A percentile compares a stretch with the other conserved stretches of the same genome.
phyloP scores from a whole-genome alignment of 176 grass and related monocot species.

The Avena eriantha region DNA sequence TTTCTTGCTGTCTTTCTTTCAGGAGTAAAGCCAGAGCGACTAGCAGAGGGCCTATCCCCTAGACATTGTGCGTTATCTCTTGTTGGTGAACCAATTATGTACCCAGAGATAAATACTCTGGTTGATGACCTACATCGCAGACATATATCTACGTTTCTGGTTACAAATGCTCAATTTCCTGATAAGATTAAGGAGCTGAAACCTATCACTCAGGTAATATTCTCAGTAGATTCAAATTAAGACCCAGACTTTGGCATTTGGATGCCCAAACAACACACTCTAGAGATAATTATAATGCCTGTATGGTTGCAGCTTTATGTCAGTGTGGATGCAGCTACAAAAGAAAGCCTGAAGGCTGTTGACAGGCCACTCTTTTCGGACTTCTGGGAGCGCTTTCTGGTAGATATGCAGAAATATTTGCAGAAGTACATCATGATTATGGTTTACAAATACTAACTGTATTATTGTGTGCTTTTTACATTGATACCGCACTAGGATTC shows the following conservation, averaged over 20 bases:
- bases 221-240: constrained; percentile 5
- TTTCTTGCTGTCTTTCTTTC: constrained; percentile 29
- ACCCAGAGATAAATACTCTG: constrained; percentile 95
- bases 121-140: constrained; percentile 84
- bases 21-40: constrained; percentile 82
- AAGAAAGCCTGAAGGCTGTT: constrained; percentile 95
- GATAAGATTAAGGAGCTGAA: constrained; percentile 81
- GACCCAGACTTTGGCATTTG: not conserved
- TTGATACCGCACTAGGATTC: constrained; percentile 63
- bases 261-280: constrained; percentile 17
- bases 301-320: constrained; percentile 79
- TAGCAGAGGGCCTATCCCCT: constrained; percentile 82
- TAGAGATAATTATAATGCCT: constrained; percentile 29
- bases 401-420: constrained; percentile 49
- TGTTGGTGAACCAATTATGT: constrained; percentile 99
- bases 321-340: constrained; percentile 95
- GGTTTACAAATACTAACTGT: constrained; percentile 44
- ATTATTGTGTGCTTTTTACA: constrained; percentile 11
- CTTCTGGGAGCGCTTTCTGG: constrained; percentile 98
- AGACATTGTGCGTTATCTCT: constrained; percentile 97
- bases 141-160: constrained; percentile 93
- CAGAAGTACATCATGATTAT: constrained; percentile 1
- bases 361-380: constrained; percentile 92
- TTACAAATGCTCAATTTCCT: constrained; percentile 99
- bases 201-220: constrained; percentile 84